Base-by-base conservation (phyloP, 2,329 filamentous ascomycete species). In the Phialophora tarda region DNA sequence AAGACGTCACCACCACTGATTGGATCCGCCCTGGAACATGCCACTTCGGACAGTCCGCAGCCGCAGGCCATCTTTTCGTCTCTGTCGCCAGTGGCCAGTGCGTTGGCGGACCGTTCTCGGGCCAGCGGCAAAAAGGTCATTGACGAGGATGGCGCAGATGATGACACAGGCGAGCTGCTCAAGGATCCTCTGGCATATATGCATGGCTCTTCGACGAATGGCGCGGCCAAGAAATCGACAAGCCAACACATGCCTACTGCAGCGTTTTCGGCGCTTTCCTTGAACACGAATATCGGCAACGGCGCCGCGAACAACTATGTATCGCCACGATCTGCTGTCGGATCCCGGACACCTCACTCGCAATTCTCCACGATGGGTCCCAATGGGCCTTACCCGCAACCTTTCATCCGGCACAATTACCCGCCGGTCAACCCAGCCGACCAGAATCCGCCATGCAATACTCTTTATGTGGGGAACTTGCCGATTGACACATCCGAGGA, bases 371-470 rank as follows among this genome's bases (percentile, higher is more conserved):
- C 78, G 68, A 78, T 80, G 66, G 79, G 78, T 6, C 76, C 80
- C 14, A 84, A 82, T 61, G 79, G 82, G 54, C 82, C 82, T 64
- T 89, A 85, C 73, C 84, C 85, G 70, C 81, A 84, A 71, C 83
- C 86, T 66, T 90, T 85, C 71, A 69, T 85, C 83, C 74, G 80
- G n/a, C 87, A 88, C 69, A 89, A 89, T 67, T 91, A 92, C 69
- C 94, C 94, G 14, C 90, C 93, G 0, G 91, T 92, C 67, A 98
- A 98, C 72, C 94, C 93, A 0, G 93, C 94, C 12, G 94, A 99
- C 75, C 91, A 97, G 78, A 97, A 98, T 73, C 94, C 94, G 0
- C 95, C 95, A 0, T 98, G 95, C 84, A 98, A 99, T 76, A 99
- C 95, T 0, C 84, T 99, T 6, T 98, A 99, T 75, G 94, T 99